Conservation (phyloP, 2,329 filamentous ascomycete species). For the Fusarium beomiforme region DNA sequence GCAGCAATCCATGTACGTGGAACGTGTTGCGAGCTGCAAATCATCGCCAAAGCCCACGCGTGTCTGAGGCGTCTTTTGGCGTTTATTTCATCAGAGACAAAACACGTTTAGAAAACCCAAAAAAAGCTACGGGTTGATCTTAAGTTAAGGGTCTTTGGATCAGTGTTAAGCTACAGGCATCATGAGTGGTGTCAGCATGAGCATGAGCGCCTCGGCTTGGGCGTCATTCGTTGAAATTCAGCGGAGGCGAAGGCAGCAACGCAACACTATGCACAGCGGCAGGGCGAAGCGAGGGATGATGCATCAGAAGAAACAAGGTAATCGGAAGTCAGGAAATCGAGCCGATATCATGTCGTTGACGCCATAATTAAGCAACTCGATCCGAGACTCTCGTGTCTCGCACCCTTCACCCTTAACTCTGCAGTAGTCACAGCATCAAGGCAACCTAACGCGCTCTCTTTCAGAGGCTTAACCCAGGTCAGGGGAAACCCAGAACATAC, state of each 20-base stretch:
- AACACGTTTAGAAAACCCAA: slow-evolving; percentile 31
- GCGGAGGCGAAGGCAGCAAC: slow-evolving; percentile 29
- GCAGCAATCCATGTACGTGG: slow-evolving; percentile 44
- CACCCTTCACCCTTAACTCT: slow-evolving; percentile 31
- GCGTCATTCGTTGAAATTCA: slow-evolving; percentile 14
- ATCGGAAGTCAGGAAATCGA: slow-evolving; percentile 8
- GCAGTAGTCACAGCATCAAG: slow-evolving; percentile 17
- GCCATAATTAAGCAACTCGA: slow-evolving; percentile 28
- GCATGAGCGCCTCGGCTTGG: slow-evolving; percentile 20
- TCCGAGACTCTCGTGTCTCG: slow-evolving; percentile 36
- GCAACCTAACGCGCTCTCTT: slow-evolving; percentile 24
- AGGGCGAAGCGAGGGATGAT: slow-evolving; percentile 35
- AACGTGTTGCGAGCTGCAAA: slow-evolving; percentile 42
- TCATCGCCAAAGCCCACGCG: slow-evolving; percentile 36
- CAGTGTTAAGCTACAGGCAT: slow-evolving; percentile 10
- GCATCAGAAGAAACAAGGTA: slow-evolving; percentile 30
- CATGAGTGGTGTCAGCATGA: slow-evolving; percentile 27
- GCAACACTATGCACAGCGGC: slow-evolving; percentile 27
- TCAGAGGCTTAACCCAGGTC: slow-evolving; percentile 4
- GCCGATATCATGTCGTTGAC: slow-evolving; percentile 23
- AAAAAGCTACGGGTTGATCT: slow-evolving; percentile 30
- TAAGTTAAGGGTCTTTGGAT: slow-evolving; percentile 26
- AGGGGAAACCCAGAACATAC: slow-evolving; percentile 8
- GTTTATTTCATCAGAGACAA: slow-evolving; percentile 31
- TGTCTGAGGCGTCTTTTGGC: slow-evolving; percentile 30